A percentile compares a stretch with the other conserved stretches of the same genome.
phyloP scores from a whole-genome alignment of 2,329 filamentous ascomycete species.

The Aspergillus tanneri region DNA sequence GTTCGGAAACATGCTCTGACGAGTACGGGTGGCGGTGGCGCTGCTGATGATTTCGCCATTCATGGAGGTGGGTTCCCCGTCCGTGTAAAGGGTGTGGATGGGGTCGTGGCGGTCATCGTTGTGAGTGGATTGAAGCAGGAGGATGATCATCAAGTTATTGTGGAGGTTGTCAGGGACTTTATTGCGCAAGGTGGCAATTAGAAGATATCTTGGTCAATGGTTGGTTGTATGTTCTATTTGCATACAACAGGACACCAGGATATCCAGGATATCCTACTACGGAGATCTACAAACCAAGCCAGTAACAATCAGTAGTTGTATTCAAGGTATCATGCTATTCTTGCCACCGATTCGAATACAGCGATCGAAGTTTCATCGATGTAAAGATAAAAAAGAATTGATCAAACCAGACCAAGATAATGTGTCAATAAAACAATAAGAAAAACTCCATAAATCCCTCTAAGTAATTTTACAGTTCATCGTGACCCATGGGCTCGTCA shows the following conservation, averaged over 20 bases:
- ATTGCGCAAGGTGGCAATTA: slow-evolving; percentile 22
- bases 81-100: slow-evolving; percentile 70
- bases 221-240: background rate
- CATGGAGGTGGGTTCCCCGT: slow-evolving; percentile 76
- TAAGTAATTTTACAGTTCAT: slow-evolving; percentile 68
- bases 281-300: too few relatives aligned
- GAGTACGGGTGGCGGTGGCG: slow-evolving; percentile 44
- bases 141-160: slow-evolving; percentile 73
- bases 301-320: slow-evolving; percentile 1
- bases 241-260: background rate
- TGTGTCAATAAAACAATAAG: slow-evolving; percentile 23
- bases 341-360: slow-evolving; percentile 9
- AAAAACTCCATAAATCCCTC: slow-evolving; percentile 30
- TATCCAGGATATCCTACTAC: too few relatives aligned
- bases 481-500: slow-evolving; percentile 68
- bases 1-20: slow-evolving; percentile 64
- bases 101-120: slow-evolving; percentile 70
- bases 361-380: too few relatives aligned
- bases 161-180: slow-evolving; percentile 64
- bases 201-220: background rate
- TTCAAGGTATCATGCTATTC: slow-evolving; percentile 21
- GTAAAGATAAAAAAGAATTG: too few relatives aligned
- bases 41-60: slow-evolving; percentile 65
- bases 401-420: slow-evolving; percentile 5
- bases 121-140: slow-evolving; percentile 74